Evolutionary conservation across 768 basidiomycete genomes (phyloP), one percentile per base, ranked within the genome.

Genomic region (Strobilomyces echinocephalus): DNA sequence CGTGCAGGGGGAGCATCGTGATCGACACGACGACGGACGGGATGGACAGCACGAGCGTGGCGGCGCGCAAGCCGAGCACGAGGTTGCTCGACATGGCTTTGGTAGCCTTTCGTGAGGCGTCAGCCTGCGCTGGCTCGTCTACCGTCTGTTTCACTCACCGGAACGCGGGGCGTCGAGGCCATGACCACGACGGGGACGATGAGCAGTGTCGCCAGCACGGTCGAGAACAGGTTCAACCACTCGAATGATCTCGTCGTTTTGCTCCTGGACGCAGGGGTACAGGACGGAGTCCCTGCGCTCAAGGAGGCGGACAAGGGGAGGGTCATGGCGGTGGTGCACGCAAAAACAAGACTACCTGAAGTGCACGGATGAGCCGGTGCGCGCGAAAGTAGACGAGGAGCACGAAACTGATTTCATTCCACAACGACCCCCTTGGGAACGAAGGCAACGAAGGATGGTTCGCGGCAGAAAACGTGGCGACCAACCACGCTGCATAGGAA

Each of bases 271-370:
- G 58, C 41, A 40, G 52, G 47, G n/a, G 60, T 12, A 5, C 16
- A 36, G 1, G 34, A 31, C n/a, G 60, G n/a, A 7, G 43, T 51
- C 14, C 59, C 69, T 26, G 76, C 76, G 53, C 76, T 77, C 49
- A 87, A 67, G 4, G 85, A 80, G 35, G 81, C 74, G 56, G 86
- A 87, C 49, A 88, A 67, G 18, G 84, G 79, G 16, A 88, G 73
- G 5, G 88, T 86, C 54, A 79, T 78, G 7, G 81, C 72, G 1
- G 87, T 82, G 16, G 83, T 76, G 62, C 87, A 88, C 12, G 82
- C 73, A 63, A 89, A 88, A 9, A 81, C 79, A n/a, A 63, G 28
- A 18, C 76, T 77, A 46, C 79, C 85, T 88, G 53, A 55, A 30
- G 28, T 40, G 50, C 34, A 34, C 9, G 10, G 15, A 49, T 60